Percentiles rank a stretch among this genome's conserved stretches.
Evolutionary conservation across 163 green algal species (phyloP).

Genomic region (Chlamydomonas reinhardtii): DNA sequence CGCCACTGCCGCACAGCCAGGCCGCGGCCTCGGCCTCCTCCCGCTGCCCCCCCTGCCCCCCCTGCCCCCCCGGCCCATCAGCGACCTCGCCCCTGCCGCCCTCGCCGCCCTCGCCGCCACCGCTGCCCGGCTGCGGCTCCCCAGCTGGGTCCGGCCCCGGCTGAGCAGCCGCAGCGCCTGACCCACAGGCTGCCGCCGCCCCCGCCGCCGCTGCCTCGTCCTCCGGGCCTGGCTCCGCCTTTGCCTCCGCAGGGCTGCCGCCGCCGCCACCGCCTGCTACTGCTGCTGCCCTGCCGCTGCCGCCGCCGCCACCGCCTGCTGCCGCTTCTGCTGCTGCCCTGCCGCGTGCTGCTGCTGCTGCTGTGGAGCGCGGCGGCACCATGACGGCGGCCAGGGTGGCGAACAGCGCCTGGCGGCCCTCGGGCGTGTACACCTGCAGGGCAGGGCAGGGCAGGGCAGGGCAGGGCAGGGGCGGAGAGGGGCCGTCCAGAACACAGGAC

Average conservation of each 20-base stretch:
- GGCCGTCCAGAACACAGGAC: too few relatives aligned
- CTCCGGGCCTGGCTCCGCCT: too few relatives aligned
- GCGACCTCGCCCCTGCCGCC: constrained; percentile 33
- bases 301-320: not conserved
- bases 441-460: too few relatives aligned
- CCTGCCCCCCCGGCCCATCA: constrained; percentile 19
- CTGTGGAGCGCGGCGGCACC: not conserved
- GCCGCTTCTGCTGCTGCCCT: not conserved
- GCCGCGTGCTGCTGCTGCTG: too few relatives aligned
- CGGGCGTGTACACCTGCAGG: too few relatives aligned
- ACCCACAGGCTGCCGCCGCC: too few relatives aligned
- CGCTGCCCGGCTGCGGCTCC: not conserved
- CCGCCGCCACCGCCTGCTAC: not conserved
- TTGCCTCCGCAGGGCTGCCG: too few relatives aligned
- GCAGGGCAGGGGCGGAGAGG: too few relatives aligned
- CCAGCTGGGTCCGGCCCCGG: too few relatives aligned
- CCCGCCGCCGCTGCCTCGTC: too few relatives aligned
- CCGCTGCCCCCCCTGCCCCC: constrained; percentile 31
- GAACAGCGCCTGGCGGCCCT: not conserved
- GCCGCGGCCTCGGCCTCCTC: not conserved
- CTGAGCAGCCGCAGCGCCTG: too few relatives aligned
- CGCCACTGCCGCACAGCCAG: not conserved
- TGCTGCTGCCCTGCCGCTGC: not conserved
- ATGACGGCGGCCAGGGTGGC: not conserved
- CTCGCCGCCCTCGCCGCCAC: not conserved